These are phyloP conservation scores for Xylariaceae sp. DNA, from an alignment of 2,329 filamentous ascomycete genomes.

Conservation along the genomic window DNA sequence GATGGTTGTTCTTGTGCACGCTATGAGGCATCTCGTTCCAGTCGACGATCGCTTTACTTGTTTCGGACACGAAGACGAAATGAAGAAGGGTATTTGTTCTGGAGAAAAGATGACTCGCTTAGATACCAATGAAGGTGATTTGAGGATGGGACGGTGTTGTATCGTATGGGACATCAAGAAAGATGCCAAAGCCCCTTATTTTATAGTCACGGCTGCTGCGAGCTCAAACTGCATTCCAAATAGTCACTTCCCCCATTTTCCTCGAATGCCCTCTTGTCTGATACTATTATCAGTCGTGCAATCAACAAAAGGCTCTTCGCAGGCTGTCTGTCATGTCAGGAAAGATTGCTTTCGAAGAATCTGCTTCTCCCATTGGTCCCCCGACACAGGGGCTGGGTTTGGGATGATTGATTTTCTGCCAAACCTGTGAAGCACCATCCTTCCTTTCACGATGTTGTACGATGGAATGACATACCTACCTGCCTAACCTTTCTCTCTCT, in stretches of 20 bases:
- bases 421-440: constrained; percentile 18
- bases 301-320: constrained; percentile 16
- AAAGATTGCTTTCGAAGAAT: constrained; percentile 10
- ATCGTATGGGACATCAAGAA: constrained; percentile 5
- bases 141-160: constrained; percentile 14
- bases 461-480: constrained; percentile 16
- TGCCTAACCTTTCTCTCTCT: too few species aligned
- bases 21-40: constrained; percentile 26
- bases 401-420: constrained; percentile 7
- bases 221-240: constrained; percentile 3
- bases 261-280: background rate
- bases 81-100: constrained; percentile 4
- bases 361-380: constrained; percentile 23
- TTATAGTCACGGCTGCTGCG: constrained; percentile 14
- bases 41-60: background rate
- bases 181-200: constrained; percentile 7
- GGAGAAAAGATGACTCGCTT: constrained; percentile 21
- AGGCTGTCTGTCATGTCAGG: constrained; percentile 19
- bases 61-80: constrained; percentile 4
- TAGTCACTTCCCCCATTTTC: background rate
- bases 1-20: constrained; percentile 17
- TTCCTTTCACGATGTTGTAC: constrained; percentile 21
- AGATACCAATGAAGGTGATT: constrained; percentile 12
- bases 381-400: constrained; percentile 11
- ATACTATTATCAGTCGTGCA: constrained; percentile 10